Evolutionary conservation across 2,329 filamentous ascomycete species (phyloP).

Genomic region (Ilyonectria destructans): DNA sequence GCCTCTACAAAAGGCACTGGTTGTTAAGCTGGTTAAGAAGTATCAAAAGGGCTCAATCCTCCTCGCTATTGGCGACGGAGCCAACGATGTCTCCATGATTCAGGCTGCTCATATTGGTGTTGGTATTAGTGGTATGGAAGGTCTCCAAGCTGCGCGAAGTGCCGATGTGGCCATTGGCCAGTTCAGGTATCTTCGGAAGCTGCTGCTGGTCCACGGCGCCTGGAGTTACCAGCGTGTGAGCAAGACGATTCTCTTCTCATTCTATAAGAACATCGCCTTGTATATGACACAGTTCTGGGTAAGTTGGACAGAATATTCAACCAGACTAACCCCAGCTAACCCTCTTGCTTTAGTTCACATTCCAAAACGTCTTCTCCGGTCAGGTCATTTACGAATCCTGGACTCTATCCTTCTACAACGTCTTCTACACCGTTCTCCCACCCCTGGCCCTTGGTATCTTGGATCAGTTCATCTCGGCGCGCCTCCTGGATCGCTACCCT

Average conservation of each 20-base stretch:
- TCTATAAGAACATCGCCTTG: conserved; percentile 99
- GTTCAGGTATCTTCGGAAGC: conserved; percentile 94
- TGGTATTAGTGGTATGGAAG: conserved; percentile 97
- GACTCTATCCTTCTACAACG: conserved; percentile 99
- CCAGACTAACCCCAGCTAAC: conserved; percentile 41
- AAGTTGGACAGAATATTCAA: conserved; percentile 56
- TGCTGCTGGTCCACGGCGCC: conserved; percentile 93
- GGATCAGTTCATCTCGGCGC: conserved; percentile 96
- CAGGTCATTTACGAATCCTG: conserved; percentile 99
- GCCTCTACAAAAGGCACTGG: conserved; percentile 95
- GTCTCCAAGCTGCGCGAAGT: conserved; percentile 94
- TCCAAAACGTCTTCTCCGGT: conserved; percentile 98
- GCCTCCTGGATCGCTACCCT: conserved; percentile 93
- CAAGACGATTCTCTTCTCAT: conserved; percentile 98
- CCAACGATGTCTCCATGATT: conserved; percentile 99
- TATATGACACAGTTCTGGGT: conserved; percentile 99
- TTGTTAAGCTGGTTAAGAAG: conserved; percentile 98
- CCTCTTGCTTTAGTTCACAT: conserved; percentile 80
- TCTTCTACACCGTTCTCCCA: conserved; percentile 95
- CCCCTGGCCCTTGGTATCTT: conserved; percentile 96
- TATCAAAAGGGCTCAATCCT: conserved; percentile 91
- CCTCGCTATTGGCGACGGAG: conserved; percentile 95
- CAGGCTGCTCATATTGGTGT: conserved; percentile 98
- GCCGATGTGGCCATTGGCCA: conserved; percentile 97
- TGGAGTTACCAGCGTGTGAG: conserved; percentile 99